Evolutionary conservation across 78 protist genomes (phyloP), one percentile per base, ranked within the genome.

Genomic region (Creolimax fragrantissima): DNA sequence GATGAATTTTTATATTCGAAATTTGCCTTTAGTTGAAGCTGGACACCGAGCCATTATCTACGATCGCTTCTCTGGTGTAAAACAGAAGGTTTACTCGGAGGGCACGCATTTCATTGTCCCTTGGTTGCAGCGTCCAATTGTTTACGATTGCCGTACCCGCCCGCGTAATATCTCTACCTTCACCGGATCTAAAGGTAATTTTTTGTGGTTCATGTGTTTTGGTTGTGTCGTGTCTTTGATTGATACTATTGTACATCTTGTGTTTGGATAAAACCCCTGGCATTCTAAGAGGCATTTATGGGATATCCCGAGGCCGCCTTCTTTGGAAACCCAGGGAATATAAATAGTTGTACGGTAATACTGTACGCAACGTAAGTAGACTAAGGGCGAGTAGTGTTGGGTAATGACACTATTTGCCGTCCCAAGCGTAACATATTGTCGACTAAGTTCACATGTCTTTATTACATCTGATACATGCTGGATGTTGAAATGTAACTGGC

Each of bases 11-110:
- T n/a, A n/a, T n/a, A n/a, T n/a, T n/a, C n/a, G n/a, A n/a, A n/a
- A n/a, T n/a, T n/a, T n/a, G n/a, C n/a, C n/a, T n/a, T n/a, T n/a
- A 95, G 97, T 96, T 32, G 96, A 95, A 37, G 96, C 93, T 90
- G 97, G 97, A 85, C 97, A 96, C 81, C 95, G 97, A 42, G 96
- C 96, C 6, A 89, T 96, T 67, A 93, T 94, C 39, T 96, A 92
- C 89, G 94, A 91, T 90, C 93, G 97, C 43, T 36, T 95, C 41
- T 35, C 35, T 6, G 97, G 97, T 91, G 95, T 95, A 11, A 92
- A 92, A 45, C 74, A 93, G 58, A 42, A 37, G 7, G 95, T 96
- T n/a, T 81, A 89, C 81, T 84, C 44, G 36, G 96, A 95, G 86
- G 97, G 97, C 44, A 93, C 95, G 39, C 97, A 96, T 85, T 92